phyloP scores from a whole-genome alignment of 2,329 filamentous ascomycete species.

The Chaetomium strumarium region DNA sequence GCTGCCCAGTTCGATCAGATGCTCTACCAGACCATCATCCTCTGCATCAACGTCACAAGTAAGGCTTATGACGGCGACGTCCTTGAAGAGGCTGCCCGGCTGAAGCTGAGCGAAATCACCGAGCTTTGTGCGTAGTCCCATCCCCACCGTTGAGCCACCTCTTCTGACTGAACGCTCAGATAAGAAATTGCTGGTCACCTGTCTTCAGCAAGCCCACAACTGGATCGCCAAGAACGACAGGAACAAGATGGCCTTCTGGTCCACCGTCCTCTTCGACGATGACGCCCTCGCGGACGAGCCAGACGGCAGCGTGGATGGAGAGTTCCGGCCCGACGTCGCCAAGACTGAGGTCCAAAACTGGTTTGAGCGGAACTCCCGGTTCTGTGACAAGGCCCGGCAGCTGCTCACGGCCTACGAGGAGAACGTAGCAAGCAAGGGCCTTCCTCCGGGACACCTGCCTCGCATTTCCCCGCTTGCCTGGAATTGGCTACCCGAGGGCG shows the following conservation, averaged over 20 bases:
- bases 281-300: constrained; percentile 44
- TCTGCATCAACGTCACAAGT: constrained; percentile 61
- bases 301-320: constrained; percentile 47
- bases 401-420: constrained; percentile 52
- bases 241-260: constrained; percentile 67
- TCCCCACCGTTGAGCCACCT: not conserved
- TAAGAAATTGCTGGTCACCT: constrained; percentile 61
- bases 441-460: constrained; percentile 45
- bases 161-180: constrained; percentile 35
- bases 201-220: constrained; percentile 61
- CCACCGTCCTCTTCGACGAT: constrained; percentile 58
- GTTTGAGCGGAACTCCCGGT: constrained; percentile 54
- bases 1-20: constrained; percentile 60
- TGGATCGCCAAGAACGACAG: constrained; percentile 64
- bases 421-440: constrained; percentile 37
- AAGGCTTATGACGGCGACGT: constrained; percentile 62
- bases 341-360: constrained; percentile 57
- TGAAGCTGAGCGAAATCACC: constrained; percentile 56
- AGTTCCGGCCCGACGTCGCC: constrained; percentile 51
- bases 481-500: constrained; percentile 47
- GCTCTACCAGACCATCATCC: constrained; percentile 59
- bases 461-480: constrained; percentile 48
- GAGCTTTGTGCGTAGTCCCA: constrained; percentile 51
- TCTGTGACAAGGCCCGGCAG: constrained; percentile 50
- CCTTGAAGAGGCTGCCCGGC: constrained; percentile 51